A percentile compares a stretch with the other conserved stretches of the same genome.
These are phyloP conservation scores for Phytophthora boehmeriae DNA, from an alignment of 352 stramenopile species.

Conservation along the genomic window DNA sequence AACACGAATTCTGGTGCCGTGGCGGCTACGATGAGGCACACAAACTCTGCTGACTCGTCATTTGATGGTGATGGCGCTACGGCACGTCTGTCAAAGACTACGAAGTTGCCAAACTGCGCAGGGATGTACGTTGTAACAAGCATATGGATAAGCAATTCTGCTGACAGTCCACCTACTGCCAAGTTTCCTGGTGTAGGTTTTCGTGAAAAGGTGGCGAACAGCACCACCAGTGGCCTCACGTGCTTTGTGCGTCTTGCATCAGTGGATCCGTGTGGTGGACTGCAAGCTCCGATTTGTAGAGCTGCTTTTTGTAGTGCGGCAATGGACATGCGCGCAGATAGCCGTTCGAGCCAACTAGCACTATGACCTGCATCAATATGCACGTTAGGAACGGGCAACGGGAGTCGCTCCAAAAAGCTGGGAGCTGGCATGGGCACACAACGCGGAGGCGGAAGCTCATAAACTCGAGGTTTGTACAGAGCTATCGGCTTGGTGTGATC, in stretches of 20 bases:
- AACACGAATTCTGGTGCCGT: constrained; percentile 60
- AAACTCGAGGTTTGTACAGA: constrained; percentile 85
- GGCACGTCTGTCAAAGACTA: constrained; percentile 81
- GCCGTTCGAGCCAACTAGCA: constrained; percentile 71
- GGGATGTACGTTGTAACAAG: constrained; percentile 92
- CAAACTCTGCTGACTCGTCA: constrained; percentile 52
- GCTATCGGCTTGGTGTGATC: constrained; percentile 65
- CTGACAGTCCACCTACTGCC: constrained; percentile 82
- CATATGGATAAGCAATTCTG: constrained; percentile 90
- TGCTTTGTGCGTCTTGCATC: constrained; percentile 81
- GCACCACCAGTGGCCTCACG: constrained; percentile 76
- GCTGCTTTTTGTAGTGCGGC: constrained; percentile 61
- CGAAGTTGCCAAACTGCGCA: constrained; percentile 92
- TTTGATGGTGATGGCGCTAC: constrained; percentile 52
- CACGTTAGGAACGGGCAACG: constrained; percentile 71
- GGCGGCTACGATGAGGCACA: constrained; percentile 52
- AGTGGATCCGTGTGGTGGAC: constrained; percentile 54
- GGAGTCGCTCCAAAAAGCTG: constrained; percentile 74
- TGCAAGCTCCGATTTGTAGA: constrained; percentile 75
- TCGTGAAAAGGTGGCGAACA: constrained; percentile 91
- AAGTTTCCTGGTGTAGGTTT: constrained; percentile 85
- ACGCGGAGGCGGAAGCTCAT: constrained; percentile 77
- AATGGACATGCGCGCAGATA: constrained; percentile 55
- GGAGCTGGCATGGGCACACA: constrained; percentile 90
- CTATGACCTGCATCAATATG: constrained; percentile 67